Evolutionary conservation across 176 grass and related monocot species (phyloP), one percentile per base, ranked within the genome.

Genomic region (Avena eriantha): DNA sequence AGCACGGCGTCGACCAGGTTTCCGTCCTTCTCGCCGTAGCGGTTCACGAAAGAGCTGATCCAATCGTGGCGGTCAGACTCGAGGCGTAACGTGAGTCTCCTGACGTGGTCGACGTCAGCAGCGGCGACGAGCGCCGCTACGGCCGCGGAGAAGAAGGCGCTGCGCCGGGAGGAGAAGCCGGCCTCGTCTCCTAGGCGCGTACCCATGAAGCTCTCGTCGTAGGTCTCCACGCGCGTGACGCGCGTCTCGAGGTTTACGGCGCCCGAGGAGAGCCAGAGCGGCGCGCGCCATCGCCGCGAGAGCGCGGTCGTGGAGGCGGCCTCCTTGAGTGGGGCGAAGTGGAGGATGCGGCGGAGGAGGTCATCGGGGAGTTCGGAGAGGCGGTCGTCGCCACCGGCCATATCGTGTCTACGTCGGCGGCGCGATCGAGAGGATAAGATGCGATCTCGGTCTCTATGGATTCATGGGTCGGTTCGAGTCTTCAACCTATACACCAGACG

Each of bases 131-230:
- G 36, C 68, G 12, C 45, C 5, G 24, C 55, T 66, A 75, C 41
- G 31, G 18, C 3, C 0, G 54, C 55, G 13, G 82, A 46, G 26
- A 71, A 76, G 23, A 89, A 89, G 46, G 68, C 19, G 17, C 18
- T 8, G 0, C 35, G 68, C 18, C 10, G 18, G 10, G 36, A 2
- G 36, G 43, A 3, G 39, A 69, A 69, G 3, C 66, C 15, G 26
- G 65, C 65, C 14, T 18, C 14, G 65, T 36, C 59, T 12, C 11
- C 22, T 24, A 1, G 0, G 33, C 7, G 17, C 2, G 7, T 23
- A 17, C 8, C 7, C 16, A 3, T 3, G 2, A 0, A 9, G 65
- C 7, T 2, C 24, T 5, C 4, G 66, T 39, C 7, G 15, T 18
- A 67, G 6, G 2, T 2, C 24, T 17, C 7, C 43, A 45, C 43